phyloP scores from a whole-genome alignment of 1,284 basidiomycete genomes.

The Tilletia caries region DNA sequence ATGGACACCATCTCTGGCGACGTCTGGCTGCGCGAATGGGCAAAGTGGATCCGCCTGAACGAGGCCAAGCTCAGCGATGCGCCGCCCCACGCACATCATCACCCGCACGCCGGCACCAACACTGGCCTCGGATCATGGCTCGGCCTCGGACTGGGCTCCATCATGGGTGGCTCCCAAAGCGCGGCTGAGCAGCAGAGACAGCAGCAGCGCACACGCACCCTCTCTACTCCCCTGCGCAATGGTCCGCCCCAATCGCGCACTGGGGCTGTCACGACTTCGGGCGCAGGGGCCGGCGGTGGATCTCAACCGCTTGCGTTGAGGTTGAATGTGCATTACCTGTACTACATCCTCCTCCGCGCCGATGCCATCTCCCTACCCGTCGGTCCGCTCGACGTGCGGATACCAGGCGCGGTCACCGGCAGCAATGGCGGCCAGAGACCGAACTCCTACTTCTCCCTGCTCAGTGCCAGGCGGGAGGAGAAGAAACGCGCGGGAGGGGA shows the following conservation, averaged over 20 bases:
- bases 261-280: not conserved
- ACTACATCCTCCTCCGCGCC: constrained; percentile 80
- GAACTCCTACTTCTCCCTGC: constrained; percentile 60
- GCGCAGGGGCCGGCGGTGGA: constrained; percentile 1
- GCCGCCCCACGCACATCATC: not conserved
- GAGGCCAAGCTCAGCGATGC: constrained; percentile 36
- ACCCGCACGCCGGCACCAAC: not conserved
- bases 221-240: constrained; percentile 14
- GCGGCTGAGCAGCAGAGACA: not conserved
- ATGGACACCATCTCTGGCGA: constrained; percentile 39
- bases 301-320: constrained; percentile 59
- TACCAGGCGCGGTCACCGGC: constrained; percentile 21
- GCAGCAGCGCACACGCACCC: constrained; percentile 22
- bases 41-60: constrained; percentile 36
- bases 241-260: not conserved
- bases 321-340: constrained; percentile 76
- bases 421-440: constrained; percentile 28
- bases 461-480: constrained; percentile 20
- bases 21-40: constrained; percentile 37
- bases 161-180: constrained; percentile 12
- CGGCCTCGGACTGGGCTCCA: not conserved
- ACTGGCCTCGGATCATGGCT: constrained; percentile 2
- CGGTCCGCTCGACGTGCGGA: constrained; percentile 73
- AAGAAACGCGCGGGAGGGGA: constrained; percentile 7
- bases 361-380: constrained; percentile 70